A percentile compares a stretch with the other conserved stretches of the same genome.
These are phyloP conservation scores for Aspergillus ibericus DNA, from an alignment of 2,329 filamentous ascomycete species.

Conservation along the genomic window DNA sequence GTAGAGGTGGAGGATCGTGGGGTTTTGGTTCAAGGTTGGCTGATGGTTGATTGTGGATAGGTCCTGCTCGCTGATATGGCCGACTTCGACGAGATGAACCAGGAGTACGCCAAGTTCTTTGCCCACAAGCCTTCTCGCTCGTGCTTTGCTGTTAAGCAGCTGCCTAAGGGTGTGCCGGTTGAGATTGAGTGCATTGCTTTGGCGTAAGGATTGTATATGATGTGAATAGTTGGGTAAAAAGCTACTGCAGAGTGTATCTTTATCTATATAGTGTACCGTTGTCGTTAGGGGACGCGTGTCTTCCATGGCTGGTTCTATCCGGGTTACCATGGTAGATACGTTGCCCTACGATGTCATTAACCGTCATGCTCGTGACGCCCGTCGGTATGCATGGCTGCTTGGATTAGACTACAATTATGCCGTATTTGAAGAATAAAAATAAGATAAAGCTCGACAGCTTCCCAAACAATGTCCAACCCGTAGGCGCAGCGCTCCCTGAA, in stretches of 20 bases:
- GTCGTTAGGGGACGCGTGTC: neutral
- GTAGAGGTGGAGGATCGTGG: neutral
- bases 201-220: constrained; percentile 30
- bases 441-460: neutral
- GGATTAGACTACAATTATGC: constrained; percentile 1
- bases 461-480: neutral
- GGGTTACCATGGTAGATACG: too few relatives aligned
- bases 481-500: neutral
- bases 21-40: neutral
- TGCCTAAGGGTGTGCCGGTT: constrained; percentile 64
- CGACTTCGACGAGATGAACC: constrained; percentile 79
- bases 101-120: constrained; percentile 71
- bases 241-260: too few relatives aligned
- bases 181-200: constrained; percentile 67
- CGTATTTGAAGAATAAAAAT: neutral
- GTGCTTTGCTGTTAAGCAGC: constrained; percentile 63
- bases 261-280: too few relatives aligned
- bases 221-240: too few relatives aligned
- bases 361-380: neutral
- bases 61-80: constrained; percentile 92
- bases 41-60: constrained; percentile 20
- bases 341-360: neutral
- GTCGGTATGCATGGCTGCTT: neutral
- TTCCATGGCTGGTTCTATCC: too few relatives aligned
- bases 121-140: constrained; percentile 62